A percentile compares a stretch with the other conserved stretches of the same genome.
Conservation (phyloP, 2,329 filamentous ascomycete genomes). For the Claviceps paspali region DNA sequence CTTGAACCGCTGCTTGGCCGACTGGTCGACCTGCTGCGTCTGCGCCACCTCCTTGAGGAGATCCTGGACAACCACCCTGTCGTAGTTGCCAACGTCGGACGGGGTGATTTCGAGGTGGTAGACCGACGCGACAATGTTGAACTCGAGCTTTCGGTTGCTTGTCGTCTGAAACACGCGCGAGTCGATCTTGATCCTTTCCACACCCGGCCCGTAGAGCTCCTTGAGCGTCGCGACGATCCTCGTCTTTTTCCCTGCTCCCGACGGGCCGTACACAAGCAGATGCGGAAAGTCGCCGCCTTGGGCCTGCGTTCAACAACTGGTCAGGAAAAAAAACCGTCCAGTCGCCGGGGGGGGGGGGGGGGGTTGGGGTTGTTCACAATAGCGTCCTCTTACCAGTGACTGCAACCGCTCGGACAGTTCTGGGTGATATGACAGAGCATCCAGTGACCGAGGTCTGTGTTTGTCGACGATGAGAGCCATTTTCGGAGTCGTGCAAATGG, state of each 20-base stretch:
- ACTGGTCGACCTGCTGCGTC: conserved; percentile 93
- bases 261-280: conserved; percentile 90
- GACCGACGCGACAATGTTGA: conserved; percentile 93
- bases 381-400: conserved; percentile 54
- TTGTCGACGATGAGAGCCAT: conserved; percentile 62
- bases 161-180: conserved; percentile 91
- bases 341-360: too few relatives aligned
- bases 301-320: conserved; percentile 41
- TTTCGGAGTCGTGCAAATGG: too few relatives aligned
- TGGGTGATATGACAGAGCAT: conserved; percentile 70
- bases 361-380: too few relatives aligned
- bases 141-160: conserved; percentile 93
- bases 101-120: conserved; percentile 98
- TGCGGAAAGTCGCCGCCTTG: conserved; percentile 97
- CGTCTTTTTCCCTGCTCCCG: conserved; percentile 94
- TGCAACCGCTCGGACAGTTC: conserved; percentile 77
- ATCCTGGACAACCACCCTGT: conserved; percentile 90
- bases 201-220: conserved; percentile 85
- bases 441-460: conserved; percentile 57
- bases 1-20: conserved; percentile 87
- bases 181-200: conserved; percentile 99
- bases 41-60: conserved; percentile 95
- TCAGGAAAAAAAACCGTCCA: not conserved
- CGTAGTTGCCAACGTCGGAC: conserved; percentile 90
- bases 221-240: conserved; percentile 90